Evolutionary conservation across 768 basidiomycete species (phyloP).

Genomic region (Mycena amicta): DNA sequence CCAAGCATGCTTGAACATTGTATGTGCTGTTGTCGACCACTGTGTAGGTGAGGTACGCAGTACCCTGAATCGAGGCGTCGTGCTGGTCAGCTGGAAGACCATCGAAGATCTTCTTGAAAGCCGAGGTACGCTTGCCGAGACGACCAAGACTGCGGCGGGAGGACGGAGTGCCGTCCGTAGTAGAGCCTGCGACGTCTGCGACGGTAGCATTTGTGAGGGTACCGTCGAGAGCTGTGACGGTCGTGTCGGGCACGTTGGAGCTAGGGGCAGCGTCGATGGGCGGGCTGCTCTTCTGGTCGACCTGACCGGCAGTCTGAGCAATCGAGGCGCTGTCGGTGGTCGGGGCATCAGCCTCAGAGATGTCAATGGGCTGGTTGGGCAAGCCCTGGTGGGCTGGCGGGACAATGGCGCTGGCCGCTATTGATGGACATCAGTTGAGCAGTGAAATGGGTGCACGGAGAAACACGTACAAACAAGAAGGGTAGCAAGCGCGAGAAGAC

Average conservation of each 20-base stretch:
- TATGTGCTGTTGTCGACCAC: constrained; percentile 45
- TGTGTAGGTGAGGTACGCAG: constrained; percentile 50
- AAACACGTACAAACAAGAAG: constrained; percentile 4
- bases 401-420: constrained; percentile 26
- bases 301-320: constrained; percentile 3
- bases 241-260: constrained; percentile 23
- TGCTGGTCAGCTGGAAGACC: constrained; percentile 37
- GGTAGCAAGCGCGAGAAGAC: constrained; percentile 8
- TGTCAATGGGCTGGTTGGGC: constrained; percentile 19
- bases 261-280: constrained; percentile 9
- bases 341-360: constrained; percentile 20
- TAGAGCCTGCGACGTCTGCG: constrained; percentile 16
- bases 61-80: constrained; percentile 49
- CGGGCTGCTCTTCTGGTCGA: constrained; percentile 10
- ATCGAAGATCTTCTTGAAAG: constrained; percentile 36
- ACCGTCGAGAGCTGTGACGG: constrained; percentile 49
- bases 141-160: constrained; percentile 5
- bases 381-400: constrained; percentile 28
- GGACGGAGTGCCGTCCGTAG: not conserved
- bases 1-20: constrained; percentile 41
- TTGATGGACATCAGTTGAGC: not conserved
- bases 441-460: not conserved
- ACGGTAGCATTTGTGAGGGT: constrained; percentile 29
- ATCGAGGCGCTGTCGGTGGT: constrained; percentile 16
- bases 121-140: constrained; percentile 3